Percentiles rank a stretch among this genome's conserved stretches.
phyloP scores from a whole-genome alignment of 257 asterid genomes.

The Solanum habrochaites region DNA sequence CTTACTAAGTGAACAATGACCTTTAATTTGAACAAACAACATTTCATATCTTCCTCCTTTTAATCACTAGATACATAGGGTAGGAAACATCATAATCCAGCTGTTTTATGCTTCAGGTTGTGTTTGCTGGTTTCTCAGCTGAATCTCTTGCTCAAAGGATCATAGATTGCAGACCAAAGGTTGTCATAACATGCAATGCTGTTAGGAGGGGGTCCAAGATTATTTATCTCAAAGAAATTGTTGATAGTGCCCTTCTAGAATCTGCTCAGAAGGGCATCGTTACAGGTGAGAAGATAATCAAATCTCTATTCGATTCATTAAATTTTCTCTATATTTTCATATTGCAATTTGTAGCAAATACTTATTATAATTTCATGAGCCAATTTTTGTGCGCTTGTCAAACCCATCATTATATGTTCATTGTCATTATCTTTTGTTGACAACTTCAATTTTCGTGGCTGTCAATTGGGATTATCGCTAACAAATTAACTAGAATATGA shows the following conservation, averaged over 20 bases:
- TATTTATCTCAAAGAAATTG: constrained; percentile 78
- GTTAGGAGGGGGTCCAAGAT: constrained; percentile 84
- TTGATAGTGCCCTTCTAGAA: constrained; percentile 65
- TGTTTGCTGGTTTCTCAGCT: constrained; percentile 94
- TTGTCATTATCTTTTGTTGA: not conserved
- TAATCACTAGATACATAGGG: not conserved
- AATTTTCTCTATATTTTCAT: not conserved
- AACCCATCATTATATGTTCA: not conserved
- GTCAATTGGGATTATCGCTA: not conserved
- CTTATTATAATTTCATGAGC: not conserved
- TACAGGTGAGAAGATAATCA: constrained; percentile 38
- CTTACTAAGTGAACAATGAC: not conserved
- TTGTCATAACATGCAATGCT: constrained; percentile 87
- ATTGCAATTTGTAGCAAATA: not conserved
- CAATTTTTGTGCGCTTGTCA: not conserved
- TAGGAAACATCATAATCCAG: not conserved
- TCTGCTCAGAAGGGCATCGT: constrained; percentile 45
- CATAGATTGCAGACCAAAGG: constrained; percentile 86
- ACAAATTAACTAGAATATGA: not conserved
- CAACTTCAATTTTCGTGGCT: not conserved
- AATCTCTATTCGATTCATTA: constrained; percentile 5
- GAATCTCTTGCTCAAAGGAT: constrained; percentile 91
- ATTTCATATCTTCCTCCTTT: not conserved
- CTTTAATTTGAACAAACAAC: not conserved
- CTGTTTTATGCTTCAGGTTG: constrained; percentile 46